A percentile compares a stretch with the other conserved stretches of the same genome.
These are phyloP conservation scores for Eucalyptus shirleyi DNA, from an alignment of 345 rosid genomes.

Conservation along the genomic window DNA sequence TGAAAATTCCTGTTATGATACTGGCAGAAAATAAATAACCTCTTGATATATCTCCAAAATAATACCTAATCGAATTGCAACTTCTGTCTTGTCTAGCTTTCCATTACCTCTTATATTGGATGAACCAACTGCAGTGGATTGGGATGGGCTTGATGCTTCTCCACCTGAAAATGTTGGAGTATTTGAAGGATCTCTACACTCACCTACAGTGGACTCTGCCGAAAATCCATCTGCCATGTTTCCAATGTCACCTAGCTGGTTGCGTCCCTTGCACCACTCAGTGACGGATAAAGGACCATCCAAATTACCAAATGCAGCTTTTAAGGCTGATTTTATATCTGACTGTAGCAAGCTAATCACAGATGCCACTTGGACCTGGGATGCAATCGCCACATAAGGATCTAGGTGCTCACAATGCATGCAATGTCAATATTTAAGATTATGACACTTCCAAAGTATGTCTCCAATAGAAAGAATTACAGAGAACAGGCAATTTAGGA, in stretches of 20 bases:
- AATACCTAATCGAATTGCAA: background rate
- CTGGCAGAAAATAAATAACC: background rate
- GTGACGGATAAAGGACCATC: constrained; percentile 86
- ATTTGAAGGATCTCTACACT: constrained; percentile 56
- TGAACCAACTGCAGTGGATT: constrained; percentile 38
- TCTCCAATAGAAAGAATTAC: background rate
- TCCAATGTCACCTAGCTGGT: constrained; percentile 48
- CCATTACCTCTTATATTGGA: constrained; percentile 42
- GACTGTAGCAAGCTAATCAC: constrained; percentile 79
- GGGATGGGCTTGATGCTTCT: constrained; percentile 54
- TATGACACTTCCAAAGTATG: background rate
- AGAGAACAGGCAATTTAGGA: background rate
- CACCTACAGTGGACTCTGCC: constrained; percentile 61
- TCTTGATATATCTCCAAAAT: background rate
- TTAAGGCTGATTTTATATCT: constrained; percentile 80
- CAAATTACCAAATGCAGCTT: constrained; percentile 70
- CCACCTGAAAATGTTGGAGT: constrained; percentile 23
- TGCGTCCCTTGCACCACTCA: constrained; percentile 96
- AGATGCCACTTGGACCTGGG: constrained; percentile 77
- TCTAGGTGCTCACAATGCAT: background rate
- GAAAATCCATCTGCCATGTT: constrained; percentile 60
- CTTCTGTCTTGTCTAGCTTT: background rate
- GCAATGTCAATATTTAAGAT: background rate
- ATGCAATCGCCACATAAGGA: background rate
- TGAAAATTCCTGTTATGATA: background rate